Percentiles rank a stretch among this genome's conserved stretches.
Evolutionary conservation across 306 rosid genomes (phyloP).

Genomic region (Trichosanthes cucumerina): DNA sequence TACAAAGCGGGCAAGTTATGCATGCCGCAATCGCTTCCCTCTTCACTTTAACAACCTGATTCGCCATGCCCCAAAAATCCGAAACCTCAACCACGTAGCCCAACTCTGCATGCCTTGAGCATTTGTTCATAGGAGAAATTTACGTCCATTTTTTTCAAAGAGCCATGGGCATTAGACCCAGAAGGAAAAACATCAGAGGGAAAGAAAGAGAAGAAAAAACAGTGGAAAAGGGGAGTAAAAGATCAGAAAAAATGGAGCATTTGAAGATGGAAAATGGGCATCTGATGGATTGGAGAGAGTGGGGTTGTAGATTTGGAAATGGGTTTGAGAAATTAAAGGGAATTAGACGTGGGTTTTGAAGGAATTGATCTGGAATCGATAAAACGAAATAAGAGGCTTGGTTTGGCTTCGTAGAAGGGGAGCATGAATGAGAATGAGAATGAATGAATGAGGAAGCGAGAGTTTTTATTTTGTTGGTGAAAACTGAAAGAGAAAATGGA

Average conservation of each 20-base stretch:
- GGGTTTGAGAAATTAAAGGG: constrained; percentile 38
- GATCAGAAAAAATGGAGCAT: background rate
- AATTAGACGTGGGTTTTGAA: constrained; percentile 59
- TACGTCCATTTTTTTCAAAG: constrained; percentile 42
- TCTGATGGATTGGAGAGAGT: constrained; percentile 15
- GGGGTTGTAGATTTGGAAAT: constrained; percentile 24
- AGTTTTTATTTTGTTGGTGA: background rate
- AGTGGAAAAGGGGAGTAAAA: constrained; percentile 2
- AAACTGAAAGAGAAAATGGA: background rate
- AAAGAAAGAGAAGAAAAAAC: constrained; percentile 10
- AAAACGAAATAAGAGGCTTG: constrained; percentile 23
- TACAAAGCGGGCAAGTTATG: constrained; percentile 91
- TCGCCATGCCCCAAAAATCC: constrained; percentile 45
- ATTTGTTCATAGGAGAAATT: constrained; percentile 17
- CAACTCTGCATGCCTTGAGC: constrained; percentile 53
- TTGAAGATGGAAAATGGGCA: constrained; percentile 6
- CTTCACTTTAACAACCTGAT: constrained; percentile 50
- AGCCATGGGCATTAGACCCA: constrained; percentile 29
- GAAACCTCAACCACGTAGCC: constrained; percentile 24
- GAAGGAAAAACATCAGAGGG: background rate
- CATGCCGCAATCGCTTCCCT: constrained; percentile 70
- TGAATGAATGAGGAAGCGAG: background rate
- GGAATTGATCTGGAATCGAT: constrained; percentile 73
- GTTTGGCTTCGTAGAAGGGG: constrained; percentile 38
- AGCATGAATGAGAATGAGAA: constrained; percentile 38